Base-by-base conservation (phyloP, 176 grass and related monocot genomes). In the Oryza longistaminata region DNA sequence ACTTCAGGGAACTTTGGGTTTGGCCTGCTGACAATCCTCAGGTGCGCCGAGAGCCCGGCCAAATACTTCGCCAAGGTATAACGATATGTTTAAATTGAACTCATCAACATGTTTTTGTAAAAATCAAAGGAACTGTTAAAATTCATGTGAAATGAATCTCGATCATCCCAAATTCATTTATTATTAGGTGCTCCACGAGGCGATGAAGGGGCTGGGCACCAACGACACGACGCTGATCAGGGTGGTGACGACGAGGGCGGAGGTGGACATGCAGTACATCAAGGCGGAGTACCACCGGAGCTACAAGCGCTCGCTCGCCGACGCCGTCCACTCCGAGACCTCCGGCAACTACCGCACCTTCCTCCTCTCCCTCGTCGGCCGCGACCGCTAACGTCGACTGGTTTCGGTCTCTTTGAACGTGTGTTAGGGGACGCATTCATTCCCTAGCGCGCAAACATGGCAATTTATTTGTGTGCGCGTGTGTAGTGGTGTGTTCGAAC, bases 241-340 rank as follows among this genome's bases (percentile, higher is more conserved):
- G 78, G 81, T 96, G 15, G 86, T 96, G 35, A 90, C 90, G 1
- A 96, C 88, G 10, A 43, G 96, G 69, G 55, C 90, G 7, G 96
- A 99, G 88, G 75, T 99, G 35, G 96, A 99, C 81, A 99, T 99
- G 96, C 93, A 90, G 76, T 92, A 90, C 78, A 94, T 96, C 87
- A 99, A 92, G 86, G 90, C 81, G 0, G 93, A 93, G 79, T 99
- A 94, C 87, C 90, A 89, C 67, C 55, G 71, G 50, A 91, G 86
- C 42, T 90, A 94, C 84, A 91, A 90, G 81, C 81, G 88, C 4
- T 85, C 88, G 4, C 88, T 99, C 19, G 66, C 79, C 64, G 93
- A 93, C 73, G 86, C 88, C 11, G 88, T 99, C 77, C 84, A 99
- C 79, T 37, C 91, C n/a, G 93, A 99, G 75, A 99, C 88, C 0